These are phyloP conservation scores for Russula sp. DNA, from an alignment of 768 basidiomycete species.

Conservation along the genomic window DNA sequence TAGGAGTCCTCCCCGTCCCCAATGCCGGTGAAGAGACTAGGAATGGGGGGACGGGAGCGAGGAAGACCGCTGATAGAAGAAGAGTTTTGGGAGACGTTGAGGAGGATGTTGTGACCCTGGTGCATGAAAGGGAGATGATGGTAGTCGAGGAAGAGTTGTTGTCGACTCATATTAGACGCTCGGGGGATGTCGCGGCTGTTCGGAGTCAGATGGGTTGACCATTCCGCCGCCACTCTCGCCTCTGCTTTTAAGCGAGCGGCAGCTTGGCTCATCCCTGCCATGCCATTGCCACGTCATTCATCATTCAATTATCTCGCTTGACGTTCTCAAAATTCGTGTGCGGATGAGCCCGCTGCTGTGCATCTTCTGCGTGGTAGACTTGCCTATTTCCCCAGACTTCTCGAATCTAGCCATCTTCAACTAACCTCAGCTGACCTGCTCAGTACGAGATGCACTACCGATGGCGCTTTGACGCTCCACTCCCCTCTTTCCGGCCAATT, in stretches of 20 bases:
- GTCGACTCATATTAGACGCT: neutral
- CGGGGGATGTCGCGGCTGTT: neutral
- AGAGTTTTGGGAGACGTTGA: neutral
- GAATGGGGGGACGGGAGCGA: slow-evolving; percentile 17
- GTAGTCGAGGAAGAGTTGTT: neutral
- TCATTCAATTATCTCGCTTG: neutral
- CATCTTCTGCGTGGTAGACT: neutral
- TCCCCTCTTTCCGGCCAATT: neutral
- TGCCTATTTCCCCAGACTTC: slow-evolving; percentile 21
- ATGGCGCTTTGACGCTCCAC: neutral
- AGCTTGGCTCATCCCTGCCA: neutral
- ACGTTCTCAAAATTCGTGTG: neutral
- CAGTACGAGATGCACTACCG: neutral
- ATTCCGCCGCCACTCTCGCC: neutral
- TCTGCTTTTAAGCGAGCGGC: neutral
- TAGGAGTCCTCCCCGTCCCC: slow-evolving; percentile 10
- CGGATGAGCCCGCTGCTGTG: neutral
- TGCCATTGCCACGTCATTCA: neutral
- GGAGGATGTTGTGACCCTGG: slow-evolving; percentile 1
- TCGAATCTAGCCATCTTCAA: neutral
- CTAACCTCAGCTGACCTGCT: neutral
- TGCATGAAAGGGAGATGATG: slow-evolving; percentile 19
- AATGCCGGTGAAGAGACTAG: slow-evolving; percentile 1
- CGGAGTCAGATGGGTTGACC: too few species aligned
- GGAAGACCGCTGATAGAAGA: slow-evolving; percentile 6